A percentile compares a stretch with the other conserved stretches of the same genome.
Evolutionary conservation across 23 red algal genomes (phyloP).

Genomic region (Gracilaria domingensis): DNA sequence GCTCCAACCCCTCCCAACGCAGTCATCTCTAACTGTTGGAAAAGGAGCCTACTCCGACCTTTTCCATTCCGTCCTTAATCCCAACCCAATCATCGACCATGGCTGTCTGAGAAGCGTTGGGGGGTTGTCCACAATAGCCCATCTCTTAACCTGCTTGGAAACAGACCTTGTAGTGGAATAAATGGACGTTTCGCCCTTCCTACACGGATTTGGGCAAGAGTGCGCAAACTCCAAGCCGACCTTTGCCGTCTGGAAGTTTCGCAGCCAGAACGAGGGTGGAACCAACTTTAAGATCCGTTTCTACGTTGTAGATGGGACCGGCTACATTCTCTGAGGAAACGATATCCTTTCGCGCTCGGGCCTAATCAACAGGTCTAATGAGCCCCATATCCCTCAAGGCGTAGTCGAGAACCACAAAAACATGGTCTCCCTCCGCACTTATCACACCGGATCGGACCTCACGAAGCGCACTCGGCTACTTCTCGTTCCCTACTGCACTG

Average conservation of each 20-base stretch:
- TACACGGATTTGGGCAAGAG: background rate
- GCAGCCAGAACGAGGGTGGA: background rate
- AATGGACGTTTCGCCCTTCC: background rate
- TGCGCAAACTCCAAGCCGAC: conserved; percentile 13
- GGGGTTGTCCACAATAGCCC: background rate
- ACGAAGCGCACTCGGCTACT: too few species aligned
- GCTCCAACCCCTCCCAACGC: too few species aligned
- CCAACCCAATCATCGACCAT: conserved; percentile 27
- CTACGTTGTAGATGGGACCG: background rate
- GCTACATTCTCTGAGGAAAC: conserved; percentile 9
- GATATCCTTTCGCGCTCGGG: background rate
- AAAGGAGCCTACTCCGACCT: conserved; percentile 36
- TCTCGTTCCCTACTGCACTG: too few species aligned
- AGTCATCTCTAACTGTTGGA: background rate
- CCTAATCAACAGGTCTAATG: background rate
- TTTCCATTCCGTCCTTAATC: background rate
- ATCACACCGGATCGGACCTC: too few species aligned
- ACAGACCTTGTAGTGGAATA: background rate
- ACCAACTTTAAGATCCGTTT: background rate
- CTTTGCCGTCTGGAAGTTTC: too few species aligned
- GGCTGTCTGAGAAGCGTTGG: conserved; percentile 7
- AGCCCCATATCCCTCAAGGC: background rate
- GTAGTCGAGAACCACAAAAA: background rate
- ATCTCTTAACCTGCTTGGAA: background rate
- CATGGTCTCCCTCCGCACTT: background rate